Percentiles rank a stretch among this genome's conserved stretches.
Evolutionary conservation across 1,284 basidiomycete genomes (phyloP).

Genomic region (Apiotrichum gracile): DNA sequence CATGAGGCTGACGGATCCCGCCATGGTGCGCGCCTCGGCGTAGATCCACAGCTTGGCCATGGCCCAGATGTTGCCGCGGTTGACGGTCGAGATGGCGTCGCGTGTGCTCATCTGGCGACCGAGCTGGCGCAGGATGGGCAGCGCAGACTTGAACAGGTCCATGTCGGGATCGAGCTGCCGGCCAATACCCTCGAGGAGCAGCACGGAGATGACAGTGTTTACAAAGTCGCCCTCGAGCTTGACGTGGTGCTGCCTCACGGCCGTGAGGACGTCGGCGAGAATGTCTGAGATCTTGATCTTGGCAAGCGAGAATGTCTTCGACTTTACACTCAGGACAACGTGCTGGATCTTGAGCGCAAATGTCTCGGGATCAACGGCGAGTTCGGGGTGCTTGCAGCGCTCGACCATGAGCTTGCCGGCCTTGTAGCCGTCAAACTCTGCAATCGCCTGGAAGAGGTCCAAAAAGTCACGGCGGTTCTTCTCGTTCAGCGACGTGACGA

Average conservation of each 20-base stretch:
- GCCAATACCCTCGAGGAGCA: conserved; percentile 93
- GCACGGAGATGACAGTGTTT: conserved; percentile 91
- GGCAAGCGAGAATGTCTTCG: conserved; percentile 91
- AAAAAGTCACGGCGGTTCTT: conserved; percentile 86
- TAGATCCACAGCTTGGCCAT: conserved; percentile 90
- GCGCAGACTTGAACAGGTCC: conserved; percentile 86
- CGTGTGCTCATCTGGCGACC: conserved; percentile 79
- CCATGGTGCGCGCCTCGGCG: conserved; percentile 80
- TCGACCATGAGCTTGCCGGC: conserved; percentile 95
- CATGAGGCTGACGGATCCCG: conserved; percentile 69
- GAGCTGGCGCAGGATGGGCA: conserved; percentile 82
- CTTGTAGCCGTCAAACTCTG: conserved; percentile 92
- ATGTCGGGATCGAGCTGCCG: conserved; percentile 84
- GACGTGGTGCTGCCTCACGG: conserved; percentile 90
- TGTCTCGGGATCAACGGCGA: conserved; percentile 84
- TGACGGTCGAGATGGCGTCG: conserved; percentile 61
- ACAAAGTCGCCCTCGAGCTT: conserved; percentile 99
- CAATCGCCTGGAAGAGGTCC: conserved; percentile 91
- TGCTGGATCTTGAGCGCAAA: conserved; percentile 98
- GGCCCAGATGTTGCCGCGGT: conserved; percentile 66
- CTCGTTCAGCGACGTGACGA: conserved; percentile 79
- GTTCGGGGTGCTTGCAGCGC: conserved; percentile 84
- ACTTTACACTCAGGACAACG: conserved; percentile 85
- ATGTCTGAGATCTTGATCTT: conserved; percentile 95
- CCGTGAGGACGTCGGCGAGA: conserved; percentile 75